Evolutionary conservation across 2,329 filamentous ascomycete species (phyloP), one percentile per base, ranked within the genome.

Genomic region (Pseudocercospora eumusae): DNA sequence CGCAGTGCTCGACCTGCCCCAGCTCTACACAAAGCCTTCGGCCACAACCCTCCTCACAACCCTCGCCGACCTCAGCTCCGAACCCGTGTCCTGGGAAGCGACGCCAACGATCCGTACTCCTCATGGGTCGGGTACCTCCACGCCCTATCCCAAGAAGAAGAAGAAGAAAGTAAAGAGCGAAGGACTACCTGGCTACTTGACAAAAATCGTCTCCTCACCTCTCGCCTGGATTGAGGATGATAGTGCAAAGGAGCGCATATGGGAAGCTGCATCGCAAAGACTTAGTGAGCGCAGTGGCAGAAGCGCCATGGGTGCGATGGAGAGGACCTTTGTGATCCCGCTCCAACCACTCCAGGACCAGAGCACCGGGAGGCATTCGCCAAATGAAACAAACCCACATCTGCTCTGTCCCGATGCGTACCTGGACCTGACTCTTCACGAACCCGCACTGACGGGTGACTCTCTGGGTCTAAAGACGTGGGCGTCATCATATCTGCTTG

Each of bases 381-480:
- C 57, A 44, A 57, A 61, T 57, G 64, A 20, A 44, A 21, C 44
- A 20, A 27, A 50, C 23, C 49, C 52, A 56, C 25, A 10, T 20
- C 42, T 40, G 21, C 47, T 44, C 28, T 52, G 40, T 18, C 69
- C 75, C 21, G 67, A 69, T 4, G 70, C 71, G 79, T 25, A 68
- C 76, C 1, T 92, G 68, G 83, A 88, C 50, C 80, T 99, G 56
- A 82, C 84, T 36, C 86, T 99, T 42, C 84, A 91, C 60, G 95
- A 99, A 74, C 95, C 95, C 1, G 88, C 92, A 0, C 81, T 98
- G 60, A 96, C 91, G 0, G 90, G 90, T 6, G 93, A 97, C 75
- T 90, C 91, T 62, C 81, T 98, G 18, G 95, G 95, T 1, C 83
- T 96, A 75, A 98, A 99, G 76, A 99, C 95, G 0, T 98, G 95